phyloP scores from a whole-genome alignment of 176 grass and related monocot genomes.

The Triticum urartu region DNA sequence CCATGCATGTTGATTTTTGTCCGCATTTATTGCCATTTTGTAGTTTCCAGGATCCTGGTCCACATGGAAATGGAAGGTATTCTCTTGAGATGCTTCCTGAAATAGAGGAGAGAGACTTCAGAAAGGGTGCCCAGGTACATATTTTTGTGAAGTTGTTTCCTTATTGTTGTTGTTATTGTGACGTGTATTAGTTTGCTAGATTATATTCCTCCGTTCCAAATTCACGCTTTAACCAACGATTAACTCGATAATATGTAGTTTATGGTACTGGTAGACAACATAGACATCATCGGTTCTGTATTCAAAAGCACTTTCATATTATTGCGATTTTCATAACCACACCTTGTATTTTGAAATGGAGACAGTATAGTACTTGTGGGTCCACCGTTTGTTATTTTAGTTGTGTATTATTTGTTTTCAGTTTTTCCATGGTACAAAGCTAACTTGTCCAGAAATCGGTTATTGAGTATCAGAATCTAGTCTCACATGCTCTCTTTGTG shows the following conservation, averaged over 20 bases:
- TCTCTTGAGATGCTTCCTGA: conserved; percentile 78
- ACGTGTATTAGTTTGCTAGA: conserved; percentile 11
- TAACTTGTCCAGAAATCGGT: background rate
- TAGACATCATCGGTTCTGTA: no score
- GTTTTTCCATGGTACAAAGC: conserved; percentile 1
- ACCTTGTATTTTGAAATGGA: background rate
- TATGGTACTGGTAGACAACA: no score
- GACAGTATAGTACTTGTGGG: conserved; percentile 1
- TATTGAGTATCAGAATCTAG: conserved; percentile 14
- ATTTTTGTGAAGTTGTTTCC: conserved; percentile 13
- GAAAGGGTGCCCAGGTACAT: conserved; percentile 95
- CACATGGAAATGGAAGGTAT: conserved; percentile 94
- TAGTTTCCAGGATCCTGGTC: conserved; percentile 94
- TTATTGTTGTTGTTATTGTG: background rate
- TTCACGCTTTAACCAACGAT: background rate
- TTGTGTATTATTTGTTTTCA: conserved; percentile 9
- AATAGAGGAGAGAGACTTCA: conserved; percentile 77
- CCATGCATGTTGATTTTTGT: conserved; percentile 27
- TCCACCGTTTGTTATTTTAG: background rate
- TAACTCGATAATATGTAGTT: background rate
- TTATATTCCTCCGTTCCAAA: background rate
- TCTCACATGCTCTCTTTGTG: conserved; percentile 14
- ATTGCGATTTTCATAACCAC: background rate
- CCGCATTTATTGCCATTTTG: conserved; percentile 40
- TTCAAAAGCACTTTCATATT: no score